Conservation (phyloP, 2,329 filamentous ascomycete species). For the Tricladium varicosporioides region DNA sequence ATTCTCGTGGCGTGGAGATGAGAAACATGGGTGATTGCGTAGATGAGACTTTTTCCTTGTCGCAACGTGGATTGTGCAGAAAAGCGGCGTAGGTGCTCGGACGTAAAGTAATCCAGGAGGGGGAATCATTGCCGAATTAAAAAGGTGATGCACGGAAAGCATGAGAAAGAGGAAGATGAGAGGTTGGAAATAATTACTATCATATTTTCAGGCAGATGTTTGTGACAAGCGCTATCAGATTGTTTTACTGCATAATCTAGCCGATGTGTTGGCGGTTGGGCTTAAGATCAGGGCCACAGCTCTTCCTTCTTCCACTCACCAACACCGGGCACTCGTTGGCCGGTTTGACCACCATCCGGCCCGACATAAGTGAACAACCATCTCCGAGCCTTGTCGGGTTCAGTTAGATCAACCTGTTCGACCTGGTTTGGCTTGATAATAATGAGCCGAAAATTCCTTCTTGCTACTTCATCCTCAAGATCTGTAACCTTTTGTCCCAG, state of each 20-base stretch:
- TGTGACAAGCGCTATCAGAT: neutral
- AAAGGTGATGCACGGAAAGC: neutral
- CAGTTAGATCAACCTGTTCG: constrained; percentile 60
- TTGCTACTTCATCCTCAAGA: constrained; percentile 60
- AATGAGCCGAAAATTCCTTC: constrained; percentile 73
- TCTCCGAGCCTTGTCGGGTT: constrained; percentile 54
- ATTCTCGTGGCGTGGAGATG: constrained; percentile 12
- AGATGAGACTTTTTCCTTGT: constrained; percentile 7
- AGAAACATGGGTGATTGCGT: constrained; percentile 10
- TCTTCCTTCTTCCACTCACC: constrained; percentile 50
- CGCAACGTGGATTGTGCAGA: constrained; percentile 13
- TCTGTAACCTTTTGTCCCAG: constrained; percentile 61
- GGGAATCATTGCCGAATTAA: neutral
- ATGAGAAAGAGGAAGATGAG: neutral
- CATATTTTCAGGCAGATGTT: neutral
- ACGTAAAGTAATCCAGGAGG: neutral
- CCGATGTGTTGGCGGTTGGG: neutral
- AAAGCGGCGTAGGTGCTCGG: constrained; percentile 10
- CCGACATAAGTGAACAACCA: constrained; percentile 56
- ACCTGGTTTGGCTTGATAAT: constrained; percentile 76
- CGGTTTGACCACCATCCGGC: constrained; percentile 33
- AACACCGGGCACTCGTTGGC: constrained; percentile 48
- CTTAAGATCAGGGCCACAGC: constrained; percentile 29
- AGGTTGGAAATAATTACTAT: neutral
- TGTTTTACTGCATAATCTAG: constrained; percentile 7